These are phyloP conservation scores for Kluyveromyces lactis DNA, from an alignment of 805 yeast genomes.

Conservation along the genomic window DNA sequence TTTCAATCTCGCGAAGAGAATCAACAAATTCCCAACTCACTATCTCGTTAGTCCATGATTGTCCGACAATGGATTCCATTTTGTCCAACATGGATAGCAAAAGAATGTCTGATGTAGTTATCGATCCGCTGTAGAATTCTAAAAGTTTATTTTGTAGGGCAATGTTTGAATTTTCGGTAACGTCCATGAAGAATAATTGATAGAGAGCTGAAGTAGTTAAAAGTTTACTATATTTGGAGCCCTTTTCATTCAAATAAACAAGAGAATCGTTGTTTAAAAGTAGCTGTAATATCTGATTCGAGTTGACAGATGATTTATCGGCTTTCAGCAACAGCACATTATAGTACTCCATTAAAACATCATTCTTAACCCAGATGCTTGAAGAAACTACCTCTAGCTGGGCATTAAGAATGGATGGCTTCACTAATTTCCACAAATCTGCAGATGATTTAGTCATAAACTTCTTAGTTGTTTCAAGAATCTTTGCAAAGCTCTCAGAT, in stretches of 20 bases:
- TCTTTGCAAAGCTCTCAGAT: conserved; percentile 22
- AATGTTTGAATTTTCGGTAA: conserved; percentile 36
- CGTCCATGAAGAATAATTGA: conserved; percentile 42
- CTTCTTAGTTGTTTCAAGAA: conserved; percentile 28
- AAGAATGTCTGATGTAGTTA: conserved; percentile 50
- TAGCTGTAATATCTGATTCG: conserved; percentile 52
- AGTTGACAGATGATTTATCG: conserved; percentile 31
- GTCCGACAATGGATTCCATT: conserved; percentile 45
- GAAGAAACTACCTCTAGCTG: conserved; percentile 56
- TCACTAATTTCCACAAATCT: conserved; percentile 35
- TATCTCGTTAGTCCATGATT: conserved; percentile 61
- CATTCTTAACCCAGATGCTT: conserved; percentile 38
- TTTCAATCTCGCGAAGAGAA: conserved; percentile 31
- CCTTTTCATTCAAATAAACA: conserved; percentile 26
- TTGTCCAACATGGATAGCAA: conserved; percentile 45
- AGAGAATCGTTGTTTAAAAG: conserved; percentile 45
- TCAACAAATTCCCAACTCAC: conserved; percentile 57
- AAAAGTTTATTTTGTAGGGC: conserved; percentile 44
- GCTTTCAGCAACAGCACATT: conserved; percentile 33
- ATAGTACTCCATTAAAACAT: conserved; percentile 38
- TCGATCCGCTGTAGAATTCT: conserved; percentile 54
- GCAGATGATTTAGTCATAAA: conserved; percentile 19
- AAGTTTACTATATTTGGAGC: conserved; percentile 25
- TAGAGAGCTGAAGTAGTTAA: conserved; percentile 40
- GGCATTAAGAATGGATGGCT: conserved; percentile 44